These are phyloP conservation scores for Helminthosporium solani DNA, from an alignment of 2,329 filamentous ascomycete species.

Conservation along the genomic window DNA sequence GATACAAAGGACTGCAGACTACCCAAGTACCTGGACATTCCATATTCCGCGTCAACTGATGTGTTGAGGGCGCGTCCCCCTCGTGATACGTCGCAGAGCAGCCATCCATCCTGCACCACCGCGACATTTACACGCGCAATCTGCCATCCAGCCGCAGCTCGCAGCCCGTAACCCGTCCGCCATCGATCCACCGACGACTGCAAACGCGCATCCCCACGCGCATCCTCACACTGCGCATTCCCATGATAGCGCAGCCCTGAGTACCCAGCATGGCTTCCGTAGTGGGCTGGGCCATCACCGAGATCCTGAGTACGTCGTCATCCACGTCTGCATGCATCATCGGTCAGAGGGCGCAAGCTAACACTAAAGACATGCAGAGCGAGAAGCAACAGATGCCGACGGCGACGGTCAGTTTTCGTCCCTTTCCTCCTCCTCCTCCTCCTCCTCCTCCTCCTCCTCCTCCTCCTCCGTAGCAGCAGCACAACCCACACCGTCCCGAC, in stretches of 20 bases:
- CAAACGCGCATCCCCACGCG: slow-evolving; percentile 2
- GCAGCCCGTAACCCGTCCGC: not conserved
- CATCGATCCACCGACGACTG: not conserved
- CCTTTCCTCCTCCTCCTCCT: not conserved
- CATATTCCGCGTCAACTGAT: too few relatives aligned
- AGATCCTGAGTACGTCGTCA: slow-evolving; percentile 43
- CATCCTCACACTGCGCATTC: slow-evolving; percentile 9
- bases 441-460: slow-evolving; percentile 7
- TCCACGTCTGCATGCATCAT: too few relatives aligned
- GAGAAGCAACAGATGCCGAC: slow-evolving; percentile 51
- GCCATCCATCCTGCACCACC: too few relatives aligned
- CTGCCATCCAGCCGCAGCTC: too few relatives aligned
- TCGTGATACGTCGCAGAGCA: too few relatives aligned
- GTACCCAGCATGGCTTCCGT: slow-evolving; percentile 42
- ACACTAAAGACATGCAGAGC: slow-evolving; percentile 35
- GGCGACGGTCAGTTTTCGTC: slow-evolving; percentile 43
- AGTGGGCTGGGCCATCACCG: slow-evolving; percentile 39
- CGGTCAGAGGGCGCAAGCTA: slow-evolving; percentile 5
- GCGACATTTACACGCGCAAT: too few relatives aligned
- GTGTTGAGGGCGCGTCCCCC: too few relatives aligned
- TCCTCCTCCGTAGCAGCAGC: too few relatives aligned
- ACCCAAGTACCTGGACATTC: too few relatives aligned
- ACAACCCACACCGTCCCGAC: slow-evolving; percentile 14
- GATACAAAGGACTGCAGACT: too few relatives aligned
- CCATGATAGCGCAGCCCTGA: slow-evolving; percentile 30